phyloP scores from a whole-genome alignment of 2,329 filamentous ascomycete species.

The Gliomastix tumulicola region DNA sequence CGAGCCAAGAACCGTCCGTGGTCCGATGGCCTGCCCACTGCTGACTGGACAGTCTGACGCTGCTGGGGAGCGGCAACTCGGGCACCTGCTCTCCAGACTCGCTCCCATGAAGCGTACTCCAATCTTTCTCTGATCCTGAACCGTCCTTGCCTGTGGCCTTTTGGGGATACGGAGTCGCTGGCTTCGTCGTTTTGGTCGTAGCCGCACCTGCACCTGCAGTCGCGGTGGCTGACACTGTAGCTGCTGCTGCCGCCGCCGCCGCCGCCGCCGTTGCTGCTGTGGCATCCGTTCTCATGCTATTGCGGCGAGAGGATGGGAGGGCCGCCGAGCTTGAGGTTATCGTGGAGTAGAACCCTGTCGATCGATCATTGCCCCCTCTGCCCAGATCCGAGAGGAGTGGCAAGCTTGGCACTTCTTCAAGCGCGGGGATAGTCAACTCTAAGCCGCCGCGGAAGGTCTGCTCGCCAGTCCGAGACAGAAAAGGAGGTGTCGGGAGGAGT shows the following conservation, averaged over 20 bases:
- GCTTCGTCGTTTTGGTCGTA: too few relatives aligned
- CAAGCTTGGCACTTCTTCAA: conserved; percentile 16
- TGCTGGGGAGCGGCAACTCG: conserved; percentile 10
- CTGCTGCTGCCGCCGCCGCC: too few relatives aligned
- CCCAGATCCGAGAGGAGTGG: not conserved
- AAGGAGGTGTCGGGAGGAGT: conserved; percentile 18
- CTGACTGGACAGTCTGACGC: conserved; percentile 12
- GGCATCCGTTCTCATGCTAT: too few relatives aligned
- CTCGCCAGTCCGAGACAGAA: conserved; percentile 14
- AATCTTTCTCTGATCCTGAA: conserved; percentile 9
- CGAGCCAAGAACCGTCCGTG: conserved; percentile 2
- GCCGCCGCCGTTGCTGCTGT: too few relatives aligned
- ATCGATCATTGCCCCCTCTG: not conserved
- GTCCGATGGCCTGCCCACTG: conserved; percentile 10
- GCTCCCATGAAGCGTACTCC: conserved; percentile 3
- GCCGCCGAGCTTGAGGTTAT: conserved; percentile 24
- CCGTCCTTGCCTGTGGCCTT: too few relatives aligned
- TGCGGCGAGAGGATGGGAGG: conserved; percentile 9
- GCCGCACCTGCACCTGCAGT: conserved; percentile 5
- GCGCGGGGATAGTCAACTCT: conserved; percentile 17
- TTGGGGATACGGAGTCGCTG: too few relatives aligned
- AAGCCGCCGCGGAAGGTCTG: conserved; percentile 17
- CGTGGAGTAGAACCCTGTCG: conserved; percentile 16
- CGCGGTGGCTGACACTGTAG: conserved; percentile 2
- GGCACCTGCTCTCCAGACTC: conserved; percentile 3